Percentiles rank a stretch among this genome's conserved stretches.
These are phyloP conservation scores for Trametes villosa DNA, from an alignment of 768 basidiomycete genomes.

Conservation along the genomic window DNA sequence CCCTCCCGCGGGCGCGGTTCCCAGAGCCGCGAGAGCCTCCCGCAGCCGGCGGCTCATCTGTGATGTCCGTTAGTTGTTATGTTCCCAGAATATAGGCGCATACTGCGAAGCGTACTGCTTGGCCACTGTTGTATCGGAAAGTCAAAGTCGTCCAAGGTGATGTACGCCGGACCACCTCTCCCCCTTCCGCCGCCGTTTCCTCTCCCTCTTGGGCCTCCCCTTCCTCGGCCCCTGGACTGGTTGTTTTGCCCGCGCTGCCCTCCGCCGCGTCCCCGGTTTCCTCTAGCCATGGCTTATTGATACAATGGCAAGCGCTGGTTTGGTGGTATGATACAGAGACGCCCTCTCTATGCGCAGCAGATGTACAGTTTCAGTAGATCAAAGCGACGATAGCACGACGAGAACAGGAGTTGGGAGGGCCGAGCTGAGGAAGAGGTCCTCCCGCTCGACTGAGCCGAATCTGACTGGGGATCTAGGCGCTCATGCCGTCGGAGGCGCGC, in stretches of 20 bases:
- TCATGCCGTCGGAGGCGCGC: background rate
- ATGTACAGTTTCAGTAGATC: background rate
- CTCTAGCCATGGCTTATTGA: constrained; percentile 28
- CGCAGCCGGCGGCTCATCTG: constrained; percentile 21
- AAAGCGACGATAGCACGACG: too few species aligned
- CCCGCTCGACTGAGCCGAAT: background rate
- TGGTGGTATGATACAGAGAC: background rate
- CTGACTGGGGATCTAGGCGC: constrained; percentile 9
- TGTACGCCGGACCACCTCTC: constrained; percentile 20
- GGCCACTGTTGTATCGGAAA: constrained; percentile 37
- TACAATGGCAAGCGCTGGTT: constrained; percentile 12
- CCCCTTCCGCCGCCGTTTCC: constrained; percentile 30
- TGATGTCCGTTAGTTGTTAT: background rate
- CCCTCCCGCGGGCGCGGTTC: constrained; percentile 34
- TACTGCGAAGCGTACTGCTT: constrained; percentile 28
- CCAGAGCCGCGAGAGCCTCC: constrained; percentile 15
- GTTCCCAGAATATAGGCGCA: background rate
- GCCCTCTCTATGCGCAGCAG: background rate
- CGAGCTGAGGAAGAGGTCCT: background rate
- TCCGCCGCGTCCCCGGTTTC: constrained; percentile 22
- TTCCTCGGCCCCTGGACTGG: constrained; percentile 26
- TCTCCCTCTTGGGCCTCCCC: constrained; percentile 28
- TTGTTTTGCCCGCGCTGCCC: constrained; percentile 15
- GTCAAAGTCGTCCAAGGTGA: constrained; percentile 27
- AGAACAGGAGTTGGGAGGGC: background rate